A percentile compares a stretch with the other conserved stretches of the same genome.
phyloP scores from a whole-genome alignment of 208 protist species.

The Wallacemonas sp. region DNA sequence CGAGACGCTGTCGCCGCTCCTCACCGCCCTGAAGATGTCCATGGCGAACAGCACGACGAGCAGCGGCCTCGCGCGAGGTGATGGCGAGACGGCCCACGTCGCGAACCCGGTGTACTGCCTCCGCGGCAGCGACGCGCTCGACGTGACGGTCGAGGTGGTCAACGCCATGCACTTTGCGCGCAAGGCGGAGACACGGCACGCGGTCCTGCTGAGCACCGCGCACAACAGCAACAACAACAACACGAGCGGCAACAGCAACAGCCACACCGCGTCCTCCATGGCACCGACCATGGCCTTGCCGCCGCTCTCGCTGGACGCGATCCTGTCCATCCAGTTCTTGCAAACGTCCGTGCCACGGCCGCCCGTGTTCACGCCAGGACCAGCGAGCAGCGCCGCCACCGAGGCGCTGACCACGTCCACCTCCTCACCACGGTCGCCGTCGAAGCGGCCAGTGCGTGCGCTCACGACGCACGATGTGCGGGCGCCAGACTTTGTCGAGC shows the following conservation, averaged over 20 bases:
- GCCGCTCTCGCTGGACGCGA: conserved; percentile 10
- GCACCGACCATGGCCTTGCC: background rate
- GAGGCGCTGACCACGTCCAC: background rate
- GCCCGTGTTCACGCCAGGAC: background rate
- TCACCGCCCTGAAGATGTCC: background rate
- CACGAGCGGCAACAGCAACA: background rate
- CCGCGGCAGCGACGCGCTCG: conserved; percentile 59
- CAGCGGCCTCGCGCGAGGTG: background rate
- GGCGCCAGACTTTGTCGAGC: conserved; percentile 9
- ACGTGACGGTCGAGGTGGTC: conserved; percentile 46
- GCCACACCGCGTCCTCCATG: background rate
- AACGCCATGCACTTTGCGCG: conserved; percentile 1
- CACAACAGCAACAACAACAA: background rate
- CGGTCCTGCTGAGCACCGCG: conserved; percentile 1
- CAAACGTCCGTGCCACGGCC: conserved; percentile 1
- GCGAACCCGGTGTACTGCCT: conserved; percentile 41
- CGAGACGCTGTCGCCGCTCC: conserved; percentile 8
- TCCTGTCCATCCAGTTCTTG: conserved; percentile 8
- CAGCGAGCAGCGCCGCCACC: background rate
- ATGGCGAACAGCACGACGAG: background rate
- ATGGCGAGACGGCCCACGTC: background rate
- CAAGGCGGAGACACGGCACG: conserved; percentile 10
- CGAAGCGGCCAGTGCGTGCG: background rate
- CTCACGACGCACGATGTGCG: background rate
- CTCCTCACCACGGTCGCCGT: background rate